phyloP scores from a whole-genome alignment of 305 asterid genomes.

The Salvia sclarea region DNA sequence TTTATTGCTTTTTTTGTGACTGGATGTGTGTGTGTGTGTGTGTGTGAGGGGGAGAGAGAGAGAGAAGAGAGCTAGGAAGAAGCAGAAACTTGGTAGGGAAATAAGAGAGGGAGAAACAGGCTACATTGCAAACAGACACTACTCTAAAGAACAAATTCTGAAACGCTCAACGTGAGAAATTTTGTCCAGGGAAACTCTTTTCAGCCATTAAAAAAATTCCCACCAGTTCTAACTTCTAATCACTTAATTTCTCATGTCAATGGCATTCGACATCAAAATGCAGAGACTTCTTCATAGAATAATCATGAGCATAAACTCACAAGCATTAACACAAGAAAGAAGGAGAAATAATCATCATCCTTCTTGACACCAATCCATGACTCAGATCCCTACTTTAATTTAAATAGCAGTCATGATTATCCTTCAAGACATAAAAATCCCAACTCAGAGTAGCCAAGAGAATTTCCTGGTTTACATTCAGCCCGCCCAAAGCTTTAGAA shows the following conservation, averaged over 20 bases:
- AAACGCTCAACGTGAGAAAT: background rate
- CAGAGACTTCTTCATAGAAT: conserved; percentile 3
- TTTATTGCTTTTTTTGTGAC: too few species aligned
- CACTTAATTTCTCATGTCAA: background rate
- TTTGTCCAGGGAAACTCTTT: background rate
- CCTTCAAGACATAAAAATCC: background rate
- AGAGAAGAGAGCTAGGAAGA: background rate
- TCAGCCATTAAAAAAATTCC: background rate
- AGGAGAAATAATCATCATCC: conserved; percentile 8
- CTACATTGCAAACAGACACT: background rate
- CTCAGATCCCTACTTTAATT: background rate
- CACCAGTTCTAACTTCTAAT: background rate
- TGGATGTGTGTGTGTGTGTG: too few species aligned
- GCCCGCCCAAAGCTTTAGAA: background rate
- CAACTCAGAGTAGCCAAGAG: background rate
- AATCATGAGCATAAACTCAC: conserved; percentile 11
- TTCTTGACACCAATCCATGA: conserved; percentile 8
- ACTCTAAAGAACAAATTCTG: background rate
- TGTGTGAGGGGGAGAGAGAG: too few species aligned
- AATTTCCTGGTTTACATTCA: background rate
- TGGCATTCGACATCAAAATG: background rate
- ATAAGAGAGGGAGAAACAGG: background rate
- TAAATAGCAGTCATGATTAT: background rate
- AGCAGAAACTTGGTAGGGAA: background rate
- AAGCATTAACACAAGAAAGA: background rate